Base-by-base conservation (phyloP, 192 early-diverging fungal species). In the Phlyctochytrium bullatum region DNA sequence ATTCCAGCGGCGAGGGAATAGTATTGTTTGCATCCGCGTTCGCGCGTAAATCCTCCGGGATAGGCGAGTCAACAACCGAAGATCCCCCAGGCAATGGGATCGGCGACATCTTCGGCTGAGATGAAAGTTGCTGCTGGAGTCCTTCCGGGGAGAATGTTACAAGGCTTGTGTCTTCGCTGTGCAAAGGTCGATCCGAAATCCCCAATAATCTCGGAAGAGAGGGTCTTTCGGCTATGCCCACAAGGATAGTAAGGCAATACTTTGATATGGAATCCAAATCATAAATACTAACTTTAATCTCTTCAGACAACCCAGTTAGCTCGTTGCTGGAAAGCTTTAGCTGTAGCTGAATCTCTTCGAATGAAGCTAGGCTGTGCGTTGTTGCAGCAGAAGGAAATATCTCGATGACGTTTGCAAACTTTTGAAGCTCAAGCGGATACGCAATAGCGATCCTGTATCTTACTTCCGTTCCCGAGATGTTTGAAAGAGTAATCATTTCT, bases 341-440 rank as follows among this genome's bases (percentile, higher is more conserved):
- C 0, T 68, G 60, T 10, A 94, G 61, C n/a, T 74, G 72, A 3
- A 90, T 67, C 4, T 78, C 75, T 50, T 78, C 77, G 0, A 85
- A 85, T 16, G 88, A 76, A 24, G 83, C 87, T n/a, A 94, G 20
- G 6, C 10, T 47, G 10, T 20, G 10, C 20, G 20, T 81, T 61
- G 89, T 78, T n/a, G 64, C 70, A n/a, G 83, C 77, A 52, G 92
- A 59, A 16, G 85, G 80, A 3, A 68, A 63, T 2, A 93, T 78
- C 36, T 78, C 76, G 50, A 94, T 73, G 17, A 92, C 68, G 54
- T 88, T 80, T 34, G 69, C 64, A 4, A 69, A 69, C n/a, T 76
- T 72, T 4, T 83, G 77, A 57, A 93, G 79, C 69, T 94, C 92
- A 52, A 90, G 78, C 0, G 92, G 92, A 1, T 86, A 88, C 64